Conservation (phyloP, 2,329 filamentous ascomycete genomes). For the Monilinia aucupariae region DNA sequence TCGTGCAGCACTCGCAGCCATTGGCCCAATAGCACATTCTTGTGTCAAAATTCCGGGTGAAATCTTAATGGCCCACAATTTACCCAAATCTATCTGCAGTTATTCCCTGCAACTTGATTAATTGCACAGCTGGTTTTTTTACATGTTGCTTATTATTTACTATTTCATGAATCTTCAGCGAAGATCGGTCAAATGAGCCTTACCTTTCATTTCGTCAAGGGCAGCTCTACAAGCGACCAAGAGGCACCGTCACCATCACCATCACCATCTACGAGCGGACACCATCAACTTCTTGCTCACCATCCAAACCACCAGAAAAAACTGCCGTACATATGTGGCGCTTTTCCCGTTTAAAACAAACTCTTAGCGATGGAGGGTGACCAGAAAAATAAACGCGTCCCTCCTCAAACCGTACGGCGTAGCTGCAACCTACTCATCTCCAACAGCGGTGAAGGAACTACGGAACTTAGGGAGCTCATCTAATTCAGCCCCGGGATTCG, state of each 20-base stretch:
- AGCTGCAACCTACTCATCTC: slow-evolving; percentile 5
- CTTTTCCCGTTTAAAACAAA: background rate
- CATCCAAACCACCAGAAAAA: background rate
- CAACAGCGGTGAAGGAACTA: slow-evolving; percentile 10
- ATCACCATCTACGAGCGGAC: background rate
- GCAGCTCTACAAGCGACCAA: slow-evolving; percentile 2
- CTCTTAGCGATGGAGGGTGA: background rate
- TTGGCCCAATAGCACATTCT: background rate
- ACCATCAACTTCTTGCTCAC: background rate
- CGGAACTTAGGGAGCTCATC: background rate
- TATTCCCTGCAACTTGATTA: background rate
- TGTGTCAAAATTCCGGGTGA: slow-evolving; percentile 15
- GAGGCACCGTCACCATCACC: slow-evolving; percentile 9
- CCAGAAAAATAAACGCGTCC: slow-evolving; percentile 5
- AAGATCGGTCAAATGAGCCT: slow-evolving; percentile 6
- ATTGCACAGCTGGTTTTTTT: background rate
- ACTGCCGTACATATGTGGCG: background rate
- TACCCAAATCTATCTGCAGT: background rate
- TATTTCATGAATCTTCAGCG: background rate
- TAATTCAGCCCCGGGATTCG: slow-evolving; percentile 2
- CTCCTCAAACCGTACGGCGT: background rate
- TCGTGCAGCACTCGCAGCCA: background rate
- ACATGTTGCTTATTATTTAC: background rate
- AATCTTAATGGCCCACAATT: slow-evolving; percentile 9
- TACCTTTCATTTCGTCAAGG: slow-evolving; percentile 8